phyloP scores from a whole-genome alignment of 2,329 filamentous ascomycete genomes.

The Colletotrichum sp. region DNA sequence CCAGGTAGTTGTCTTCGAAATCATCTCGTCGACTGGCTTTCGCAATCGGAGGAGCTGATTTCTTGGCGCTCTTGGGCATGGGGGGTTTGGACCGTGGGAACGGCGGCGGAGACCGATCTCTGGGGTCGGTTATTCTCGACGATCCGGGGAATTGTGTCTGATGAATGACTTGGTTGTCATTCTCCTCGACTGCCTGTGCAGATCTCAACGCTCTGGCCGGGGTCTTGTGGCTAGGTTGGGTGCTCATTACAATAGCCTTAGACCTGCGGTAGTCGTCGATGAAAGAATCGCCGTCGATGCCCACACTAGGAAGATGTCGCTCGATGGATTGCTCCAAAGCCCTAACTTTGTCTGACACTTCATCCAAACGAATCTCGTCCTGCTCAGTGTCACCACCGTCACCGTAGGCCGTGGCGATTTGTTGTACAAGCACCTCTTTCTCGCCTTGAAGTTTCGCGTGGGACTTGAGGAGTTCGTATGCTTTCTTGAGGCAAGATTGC shows the following conservation, averaged over 20 bases:
- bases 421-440: slow-evolving; percentile 50
- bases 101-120: slow-evolving; percentile 19
- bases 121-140: slow-evolving; percentile 12
- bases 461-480: slow-evolving; percentile 45
- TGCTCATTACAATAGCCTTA: slow-evolving; percentile 29
- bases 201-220: neutral
- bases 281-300: slow-evolving; percentile 47
- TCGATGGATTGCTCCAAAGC: slow-evolving; percentile 47
- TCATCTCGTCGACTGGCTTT: slow-evolving; percentile 24
- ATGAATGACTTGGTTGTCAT: slow-evolving; percentile 53
- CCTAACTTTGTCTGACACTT: slow-evolving; percentile 47
- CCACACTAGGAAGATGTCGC: slow-evolving; percentile 45
- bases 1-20: slow-evolving; percentile 36
- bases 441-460: slow-evolving; percentile 47
- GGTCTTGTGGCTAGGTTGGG: slow-evolving; percentile 29
- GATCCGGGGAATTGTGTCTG: slow-evolving; percentile 52
- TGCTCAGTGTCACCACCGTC: slow-evolving; percentile 56
- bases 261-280: slow-evolving; percentile 33
- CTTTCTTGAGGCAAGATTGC: slow-evolving; percentile 46
- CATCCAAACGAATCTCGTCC: slow-evolving; percentile 55
- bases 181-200: slow-evolving; percentile 26
- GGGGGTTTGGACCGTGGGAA: slow-evolving; percentile 21
- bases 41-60: neutral
- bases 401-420: slow-evolving; percentile 55
- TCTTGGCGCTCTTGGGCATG: neutral